Percentiles rank a stretch among this genome's conserved stretches.
phyloP scores from a whole-genome alignment of 2,329 filamentous ascomycete genomes.

The Colletotrichum acutatum region DNA sequence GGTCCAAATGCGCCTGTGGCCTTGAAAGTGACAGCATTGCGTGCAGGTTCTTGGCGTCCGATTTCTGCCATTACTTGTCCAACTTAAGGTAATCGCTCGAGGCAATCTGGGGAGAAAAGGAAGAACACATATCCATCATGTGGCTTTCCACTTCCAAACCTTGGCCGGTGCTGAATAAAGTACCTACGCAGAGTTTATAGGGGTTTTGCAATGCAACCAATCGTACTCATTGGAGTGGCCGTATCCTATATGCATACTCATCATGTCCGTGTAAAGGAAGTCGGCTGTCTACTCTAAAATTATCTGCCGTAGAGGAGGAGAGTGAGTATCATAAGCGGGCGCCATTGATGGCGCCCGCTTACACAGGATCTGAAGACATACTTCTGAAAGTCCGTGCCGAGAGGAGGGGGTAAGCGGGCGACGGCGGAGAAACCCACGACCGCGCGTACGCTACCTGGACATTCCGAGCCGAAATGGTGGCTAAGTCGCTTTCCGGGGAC shows the following conservation, averaged over 20 bases:
- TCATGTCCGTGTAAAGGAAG: neutral
- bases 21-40: too few species aligned
- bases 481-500: neutral
- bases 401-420: neutral
- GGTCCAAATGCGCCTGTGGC: neutral
- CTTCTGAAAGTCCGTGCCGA: neutral
- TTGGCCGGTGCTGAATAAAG: neutral
- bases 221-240: neutral
- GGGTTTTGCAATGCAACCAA: neutral
- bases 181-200: neutral
- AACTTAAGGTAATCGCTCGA: too few species aligned
- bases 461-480: neutral
- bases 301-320: too few species aligned
- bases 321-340: too few species aligned
- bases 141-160: neutral
- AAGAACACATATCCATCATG: neutral
- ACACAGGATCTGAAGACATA: too few species aligned
- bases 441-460: neutral
- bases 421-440: neutral
- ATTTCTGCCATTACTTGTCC: too few species aligned
- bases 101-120: too few species aligned
- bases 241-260: neutral
- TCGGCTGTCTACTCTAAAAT: too few species aligned
- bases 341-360: too few species aligned
- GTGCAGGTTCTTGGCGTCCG: too few species aligned